Evolutionary conservation across 495 filamentous ascomycete species (phyloP), one percentile per base, ranked within the genome.

Genomic region (Stereocaulon alpinum): DNA sequence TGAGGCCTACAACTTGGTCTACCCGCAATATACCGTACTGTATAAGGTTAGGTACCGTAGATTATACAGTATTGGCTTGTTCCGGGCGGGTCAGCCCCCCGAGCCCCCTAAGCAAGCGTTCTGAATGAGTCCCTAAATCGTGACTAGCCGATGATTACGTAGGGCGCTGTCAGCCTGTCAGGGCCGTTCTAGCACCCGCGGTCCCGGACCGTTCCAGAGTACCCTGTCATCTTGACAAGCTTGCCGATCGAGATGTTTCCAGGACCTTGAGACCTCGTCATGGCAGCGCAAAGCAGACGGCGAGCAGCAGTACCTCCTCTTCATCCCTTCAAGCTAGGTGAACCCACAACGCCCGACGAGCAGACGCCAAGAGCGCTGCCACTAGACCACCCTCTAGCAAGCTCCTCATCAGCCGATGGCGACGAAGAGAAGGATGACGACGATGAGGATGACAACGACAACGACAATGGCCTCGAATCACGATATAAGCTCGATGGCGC

Each of bases 381-480:
- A 32, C 40, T 40, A 15, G 37, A 59, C 12, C 47, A 59, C 17
- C 47, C 56, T 11, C 37, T 59, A 6, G 56, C 45, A 17, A 59
- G 45, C 37, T 59, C 56, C 29, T 59, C 56, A 3, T 59, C 56
- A 24, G 47, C 56, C 20, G 37, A 48, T 12, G 43, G 49, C 45
- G 56, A 40, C n/a, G 56, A 59, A n/a, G 56, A 51, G 6, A 49
- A 59, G 11, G 40, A 59, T 20, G 56, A 59, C 17, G 45, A 51
- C 12, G 44, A 51, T 24, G 56, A 59, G 4, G 47, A 59, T 17
- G 57, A 59, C 7, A 41, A 44, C 14, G 24, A 56, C 7, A 41
- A 44, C 14, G 24, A 45, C 4, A 52, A 27, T 42, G 45, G 34
- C 37, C 7, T 32, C 20, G 24, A 53, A 4, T 60, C 58, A 12